Base-by-base conservation (phyloP, 768 basidiomycete genomes). In the Neoboletus magnificus region DNA sequence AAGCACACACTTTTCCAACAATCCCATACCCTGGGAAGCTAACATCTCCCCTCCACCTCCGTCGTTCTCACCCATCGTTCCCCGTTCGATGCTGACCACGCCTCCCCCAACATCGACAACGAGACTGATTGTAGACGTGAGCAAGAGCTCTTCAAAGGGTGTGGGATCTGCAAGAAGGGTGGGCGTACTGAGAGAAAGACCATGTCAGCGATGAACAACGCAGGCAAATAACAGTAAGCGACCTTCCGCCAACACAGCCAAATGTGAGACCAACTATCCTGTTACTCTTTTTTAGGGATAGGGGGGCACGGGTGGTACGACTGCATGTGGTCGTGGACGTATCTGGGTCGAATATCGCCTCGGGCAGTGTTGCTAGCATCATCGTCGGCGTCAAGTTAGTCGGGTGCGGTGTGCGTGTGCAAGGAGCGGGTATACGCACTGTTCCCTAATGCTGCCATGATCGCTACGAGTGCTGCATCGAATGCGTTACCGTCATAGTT, bases 401-500 rank as follows among this genome's bases (percentile, higher is more conserved):
- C 6, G 4, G 2, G 18, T 16, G 36, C 1, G 25, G 15, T 42
- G n/a, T 16, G 29, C 74, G 15, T 87, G 86, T 89, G 49, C 57
- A n/a, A 42, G 42, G 48, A 22, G 22, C n/a, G 18, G 5, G 30
- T 2, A 13, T 35, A 75, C 89, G 47, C 62, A 96, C 94, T 89
- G 57, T 93, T 92, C 68, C 77, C 81, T 42, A 98, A 74, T 6
- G 96, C 94, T 10, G 89, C 85, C 47, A 93, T 82, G 78, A 95
- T 89, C 0, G 93, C 92, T 22, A 98, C 68, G 11, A 98, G 77
- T 0, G 91, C 81, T 1, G 97, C 93, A 61, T 99, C 97, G 56
- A 95, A 93, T 1, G 81, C 89, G 66, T 98, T 98, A 6, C 97
- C 97, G 68, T 98, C 95, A 67, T 96, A 97, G 73, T 97, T 98